Base-by-base conservation (phyloP, 106 monocot genomes). In the Amphibolis antarctica region DNA sequence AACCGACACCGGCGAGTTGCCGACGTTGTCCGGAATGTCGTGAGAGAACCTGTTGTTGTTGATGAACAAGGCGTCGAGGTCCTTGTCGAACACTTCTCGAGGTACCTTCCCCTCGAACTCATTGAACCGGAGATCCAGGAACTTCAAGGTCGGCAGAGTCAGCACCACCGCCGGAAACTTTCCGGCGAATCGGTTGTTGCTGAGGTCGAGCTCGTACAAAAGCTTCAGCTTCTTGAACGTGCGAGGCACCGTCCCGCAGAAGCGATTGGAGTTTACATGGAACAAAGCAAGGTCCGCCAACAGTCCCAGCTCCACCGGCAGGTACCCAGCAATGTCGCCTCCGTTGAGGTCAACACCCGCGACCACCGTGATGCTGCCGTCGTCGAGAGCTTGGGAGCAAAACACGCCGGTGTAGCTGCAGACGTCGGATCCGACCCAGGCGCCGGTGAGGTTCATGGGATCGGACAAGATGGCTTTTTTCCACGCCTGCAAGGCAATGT, bases 201-300 rank as follows among this genome's bases (percentile, higher is more conserved):
- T 83, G 26, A 80, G n/a, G 59, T 83, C 80, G 47, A 83, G 79
- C 69, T 83, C 80, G 67, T 70, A 77, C 64, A 83, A 64, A 14
- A 73, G 66, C 7, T 0, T 43, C 21, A 79, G 75, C 5, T 26
- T 19, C 28, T 42, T 46, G 69, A 83, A 79, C 42, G 42, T 66
- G 59, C 24, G 31, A 0, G 83, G 79, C 1, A 68, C 60, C 12
- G 73, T 73, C 27, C 73, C 73, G 58, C 73, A 73, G 73, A 73
- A 73, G 13, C 73, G 57, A 46, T 73, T 73, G 27, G 73, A 73
- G 66, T 73, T 73, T 46, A 73, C 24, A 55, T 73, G 73, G 22
- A 73, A 59, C 47, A 73, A 65, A 13, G 73, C 66, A 0, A 73
- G 65, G n/a, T 73, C 73, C 13, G 26, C 27, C 23, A 73, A 23